Conservation (phyloP, 164 flowering plant species). For the Brasenia schreberi region DNA sequence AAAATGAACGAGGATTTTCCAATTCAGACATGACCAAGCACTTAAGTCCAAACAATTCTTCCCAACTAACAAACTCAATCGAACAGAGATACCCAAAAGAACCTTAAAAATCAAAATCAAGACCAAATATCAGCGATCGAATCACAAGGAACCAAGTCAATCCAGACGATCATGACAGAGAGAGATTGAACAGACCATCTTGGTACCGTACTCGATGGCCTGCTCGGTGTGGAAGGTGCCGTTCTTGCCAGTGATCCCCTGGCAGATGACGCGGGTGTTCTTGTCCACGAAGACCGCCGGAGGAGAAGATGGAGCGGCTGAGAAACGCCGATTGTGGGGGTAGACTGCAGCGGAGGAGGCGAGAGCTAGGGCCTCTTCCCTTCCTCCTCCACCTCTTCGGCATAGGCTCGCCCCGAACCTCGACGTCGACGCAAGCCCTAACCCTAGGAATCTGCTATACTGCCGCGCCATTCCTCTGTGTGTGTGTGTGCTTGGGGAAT, state of each 20-base stretch:
- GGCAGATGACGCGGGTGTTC: constrained; percentile 85
- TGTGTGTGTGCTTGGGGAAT: not conserved
- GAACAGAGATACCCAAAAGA: too few relatives aligned
- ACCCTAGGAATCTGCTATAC: not conserved
- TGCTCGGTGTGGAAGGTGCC: constrained; percentile 94
- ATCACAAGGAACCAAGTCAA: not conserved
- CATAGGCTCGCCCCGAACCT: constrained; percentile 10
- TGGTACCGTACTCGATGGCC: constrained; percentile 93
- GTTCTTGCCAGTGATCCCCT: constrained; percentile 87
- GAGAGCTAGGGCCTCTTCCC: constrained; percentile 4
- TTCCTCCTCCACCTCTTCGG: constrained; percentile 7
- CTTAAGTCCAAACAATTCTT: too few relatives aligned
- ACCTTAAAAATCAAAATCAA: not conserved
- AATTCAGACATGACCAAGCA: too few relatives aligned
- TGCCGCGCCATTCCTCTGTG: not conserved
- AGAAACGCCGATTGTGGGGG: constrained; percentile 27
- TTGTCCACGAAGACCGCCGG: constrained; percentile 88
- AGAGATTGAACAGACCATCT: constrained; percentile 36
- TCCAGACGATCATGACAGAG: not conserved
- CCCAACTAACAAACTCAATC: too few relatives aligned
- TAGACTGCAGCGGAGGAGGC: not conserved
- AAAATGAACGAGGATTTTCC: too few relatives aligned
- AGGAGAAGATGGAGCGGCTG: constrained; percentile 43
- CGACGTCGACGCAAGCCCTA: constrained; percentile 23
- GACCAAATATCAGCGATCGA: not conserved